Conservation (phyloP, 2,329 filamentous ascomycete genomes). For the Macrophomina phaseolina region DNA sequence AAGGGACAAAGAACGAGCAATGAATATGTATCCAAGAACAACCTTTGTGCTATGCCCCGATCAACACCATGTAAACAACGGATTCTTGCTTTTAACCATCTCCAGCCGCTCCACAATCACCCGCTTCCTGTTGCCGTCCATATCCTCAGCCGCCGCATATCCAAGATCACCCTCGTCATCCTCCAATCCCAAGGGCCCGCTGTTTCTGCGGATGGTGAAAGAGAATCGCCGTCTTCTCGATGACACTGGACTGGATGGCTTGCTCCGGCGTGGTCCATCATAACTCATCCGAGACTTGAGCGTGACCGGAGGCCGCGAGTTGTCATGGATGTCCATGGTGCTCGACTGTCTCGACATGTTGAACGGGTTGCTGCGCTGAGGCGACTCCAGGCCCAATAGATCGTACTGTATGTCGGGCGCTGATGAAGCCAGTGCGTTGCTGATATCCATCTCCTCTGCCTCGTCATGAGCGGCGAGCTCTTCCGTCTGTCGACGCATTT, state of each 20-base stretch:
- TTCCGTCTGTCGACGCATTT: constrained; percentile 70
- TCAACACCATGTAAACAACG: constrained; percentile 97
- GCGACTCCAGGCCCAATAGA: constrained; percentile 68
- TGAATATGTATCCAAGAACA: not conserved
- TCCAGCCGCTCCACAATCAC: constrained; percentile 97
- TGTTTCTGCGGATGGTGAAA: constrained; percentile 44
- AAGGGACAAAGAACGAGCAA: constrained; percentile 1
- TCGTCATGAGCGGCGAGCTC: constrained; percentile 43
- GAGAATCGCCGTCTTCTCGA: constrained; percentile 49
- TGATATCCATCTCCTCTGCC: constrained; percentile 94
- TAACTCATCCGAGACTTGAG: constrained; percentile 48
- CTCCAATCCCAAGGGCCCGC: constrained; percentile 57
- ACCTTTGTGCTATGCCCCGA: not conserved
- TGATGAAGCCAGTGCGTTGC: constrained; percentile 65
- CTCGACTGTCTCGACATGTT: constrained; percentile 55
- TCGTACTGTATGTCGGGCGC: constrained; percentile 58
- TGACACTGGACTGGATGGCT: constrained; percentile 36
- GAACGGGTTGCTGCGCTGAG: constrained; percentile 53
- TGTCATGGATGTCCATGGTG: constrained; percentile 44
- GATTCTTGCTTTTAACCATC: constrained; percentile 92
- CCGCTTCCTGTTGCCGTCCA: constrained; percentile 88
- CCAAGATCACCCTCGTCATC: constrained; percentile 91
- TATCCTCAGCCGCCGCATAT: constrained; percentile 90
- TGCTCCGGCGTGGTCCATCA: constrained; percentile 43
- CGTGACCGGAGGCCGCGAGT: constrained; percentile 35